Base-by-base conservation (phyloP, 2,329 filamentous ascomycete genomes). In the Neonectria coccinea region DNA sequence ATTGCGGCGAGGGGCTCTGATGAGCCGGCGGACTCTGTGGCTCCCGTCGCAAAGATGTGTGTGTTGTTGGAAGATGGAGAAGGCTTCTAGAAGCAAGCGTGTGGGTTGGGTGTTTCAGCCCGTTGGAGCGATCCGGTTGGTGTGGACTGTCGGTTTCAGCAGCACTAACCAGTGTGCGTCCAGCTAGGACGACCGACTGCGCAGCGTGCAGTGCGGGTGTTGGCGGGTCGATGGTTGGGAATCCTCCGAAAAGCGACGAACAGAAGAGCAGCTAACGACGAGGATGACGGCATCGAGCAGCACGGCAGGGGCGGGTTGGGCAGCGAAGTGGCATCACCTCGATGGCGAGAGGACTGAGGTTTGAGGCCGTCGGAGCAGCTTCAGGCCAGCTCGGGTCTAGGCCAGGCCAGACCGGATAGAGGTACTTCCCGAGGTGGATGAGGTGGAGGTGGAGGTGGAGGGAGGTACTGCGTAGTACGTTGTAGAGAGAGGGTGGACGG, bases 81-180 rank as follows among this genome's bases (percentile, higher is more conserved):
- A 74, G 69, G 64, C 65, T 74, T 74, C 72, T 72, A 74, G 72
- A 74, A 74, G 61, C 33, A 62, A 66, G 62, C 25, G 25, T 53
- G 71, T 67, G 69, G 71, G 57, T 64, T 69, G 64, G 61, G 53
- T 69, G 72, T 74, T 74, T 74, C 72, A 74, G 70, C 63, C 62
- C 51, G 50, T 41, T 53, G 51, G 53, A 53, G 55, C 39, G 51
- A 65, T 70, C 61, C 59, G 64, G 64, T 66, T 72, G 69, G 69
- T 60, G 52, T 68, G 57, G 53, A 70, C 61, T 22, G 54, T 60
- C 44, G 25, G 66, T 69, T 68, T 65, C 61, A 68, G 59, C 59
- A 59, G 62, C 56, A 63, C 54, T 63, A 70, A n/a, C 42, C 70
- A 65, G 60, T 64, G 4, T 22, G 62, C n/a, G 16, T 18, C n/a